Percentiles rank a stretch among this genome's conserved stretches.
Conservation (phyloP, 176 grass and related monocot species). For the Avena insularis region DNA sequence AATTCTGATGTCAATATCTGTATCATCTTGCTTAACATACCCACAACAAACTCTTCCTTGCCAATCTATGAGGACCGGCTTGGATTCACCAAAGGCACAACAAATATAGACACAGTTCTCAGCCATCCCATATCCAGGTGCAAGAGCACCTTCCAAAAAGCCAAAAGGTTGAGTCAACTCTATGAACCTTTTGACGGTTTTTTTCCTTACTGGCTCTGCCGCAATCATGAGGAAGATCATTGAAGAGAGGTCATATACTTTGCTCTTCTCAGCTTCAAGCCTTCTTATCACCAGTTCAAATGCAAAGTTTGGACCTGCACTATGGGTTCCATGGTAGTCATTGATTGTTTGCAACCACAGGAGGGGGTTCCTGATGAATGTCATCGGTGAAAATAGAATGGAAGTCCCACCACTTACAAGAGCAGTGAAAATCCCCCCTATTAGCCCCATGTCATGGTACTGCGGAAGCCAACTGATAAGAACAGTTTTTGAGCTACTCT, state of each 20-base stretch:
- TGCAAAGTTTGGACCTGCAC: constrained; percentile 81
- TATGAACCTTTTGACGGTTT: constrained; percentile 72
- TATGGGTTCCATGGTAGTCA: constrained; percentile 68
- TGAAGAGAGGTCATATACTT: constrained; percentile 69
- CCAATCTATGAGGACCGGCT: constrained; percentile 69
- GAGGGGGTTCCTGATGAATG: constrained; percentile 79
- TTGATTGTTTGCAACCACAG: constrained; percentile 72
- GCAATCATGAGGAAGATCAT: constrained; percentile 81
- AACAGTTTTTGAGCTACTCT: constrained; percentile 68
- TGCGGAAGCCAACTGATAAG: constrained; percentile 85
- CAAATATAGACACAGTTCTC: constrained; percentile 79
- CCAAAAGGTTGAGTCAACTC: constrained; percentile 66
- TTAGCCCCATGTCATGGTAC: constrained; percentile 87
- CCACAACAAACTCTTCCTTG: constrained; percentile 81
- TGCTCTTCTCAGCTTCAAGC: constrained; percentile 53
- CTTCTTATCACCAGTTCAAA: constrained; percentile 73
- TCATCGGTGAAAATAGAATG: constrained; percentile 77
- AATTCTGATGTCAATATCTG: constrained; percentile 66
- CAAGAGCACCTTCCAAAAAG: constrained; percentile 69
- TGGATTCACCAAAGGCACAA: constrained; percentile 77
- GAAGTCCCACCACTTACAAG: constrained; percentile 78
- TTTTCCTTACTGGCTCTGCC: constrained; percentile 79
- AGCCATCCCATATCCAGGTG: constrained; percentile 74
- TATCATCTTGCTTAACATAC: constrained; percentile 53
- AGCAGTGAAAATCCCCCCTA: constrained; percentile 77